A percentile compares a stretch with the other conserved stretches of the same genome.
Evolutionary conservation across 2,329 filamentous ascomycete species (phyloP).

Genomic region (Colletotrichum sp.): DNA sequence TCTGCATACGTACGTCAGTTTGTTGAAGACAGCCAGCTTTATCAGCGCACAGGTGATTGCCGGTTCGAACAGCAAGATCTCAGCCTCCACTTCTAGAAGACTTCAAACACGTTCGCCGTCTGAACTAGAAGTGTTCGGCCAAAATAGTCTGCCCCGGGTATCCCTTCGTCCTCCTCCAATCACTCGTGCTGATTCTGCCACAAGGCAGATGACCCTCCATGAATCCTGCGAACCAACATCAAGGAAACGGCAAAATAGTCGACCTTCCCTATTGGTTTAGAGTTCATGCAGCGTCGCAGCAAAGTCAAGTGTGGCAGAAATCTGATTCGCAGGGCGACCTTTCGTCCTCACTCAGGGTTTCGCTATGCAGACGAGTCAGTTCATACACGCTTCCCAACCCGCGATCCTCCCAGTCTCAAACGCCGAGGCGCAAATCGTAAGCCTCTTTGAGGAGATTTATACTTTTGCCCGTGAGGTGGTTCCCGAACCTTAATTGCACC

Average conservation of each 20-base stretch:
- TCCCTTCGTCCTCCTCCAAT: background rate
- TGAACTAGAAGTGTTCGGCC: background rate
- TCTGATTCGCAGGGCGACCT: background rate
- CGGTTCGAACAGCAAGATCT: background rate
- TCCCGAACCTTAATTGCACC: background rate
- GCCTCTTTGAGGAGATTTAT: background rate
- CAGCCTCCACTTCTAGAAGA: background rate
- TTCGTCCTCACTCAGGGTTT: background rate
- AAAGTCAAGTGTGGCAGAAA: background rate
- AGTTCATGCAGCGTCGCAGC: background rate
- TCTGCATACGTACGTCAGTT: background rate
- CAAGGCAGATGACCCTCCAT: background rate
- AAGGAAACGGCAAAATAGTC: background rate
- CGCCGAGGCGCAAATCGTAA: background rate
- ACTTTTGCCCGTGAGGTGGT: background rate
- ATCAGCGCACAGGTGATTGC: background rate
- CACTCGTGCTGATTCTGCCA: background rate
- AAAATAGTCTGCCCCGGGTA: background rate
- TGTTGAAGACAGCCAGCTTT: background rate
- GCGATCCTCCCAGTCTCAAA: background rate
- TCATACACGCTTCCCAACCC: background rate
- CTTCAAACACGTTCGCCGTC: background rate
- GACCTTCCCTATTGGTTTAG: background rate
- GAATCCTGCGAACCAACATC: background rate
- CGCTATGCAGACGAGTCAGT: conserved; percentile 1